A percentile compares a stretch with the other conserved stretches of the same genome.
Conservation (phyloP, 2,329 filamentous ascomycete species). For the Epichloe gansuensis region DNA sequence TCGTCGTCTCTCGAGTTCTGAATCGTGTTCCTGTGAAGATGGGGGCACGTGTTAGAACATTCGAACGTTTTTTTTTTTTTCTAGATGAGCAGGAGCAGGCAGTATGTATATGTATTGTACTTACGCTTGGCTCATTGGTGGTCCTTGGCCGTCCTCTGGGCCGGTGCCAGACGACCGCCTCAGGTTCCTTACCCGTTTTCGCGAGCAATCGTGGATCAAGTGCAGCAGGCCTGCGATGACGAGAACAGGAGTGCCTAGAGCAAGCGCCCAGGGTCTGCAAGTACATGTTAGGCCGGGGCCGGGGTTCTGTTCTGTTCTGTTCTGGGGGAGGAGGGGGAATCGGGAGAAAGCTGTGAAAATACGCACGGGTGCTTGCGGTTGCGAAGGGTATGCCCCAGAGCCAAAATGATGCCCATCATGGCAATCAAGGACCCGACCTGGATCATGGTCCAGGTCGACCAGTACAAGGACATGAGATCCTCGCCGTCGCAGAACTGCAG, state of each 20-base stretch:
- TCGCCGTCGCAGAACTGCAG: slow-evolving; percentile 49
- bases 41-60: not conserved
- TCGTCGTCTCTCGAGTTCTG: slow-evolving; percentile 21
- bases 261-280: slow-evolving; percentile 42
- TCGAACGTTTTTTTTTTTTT: not conserved
- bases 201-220: slow-evolving; percentile 30
- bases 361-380: slow-evolving; percentile 40
- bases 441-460: slow-evolving; percentile 49
- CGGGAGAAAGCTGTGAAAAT: no score
- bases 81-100: not conserved
- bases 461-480: slow-evolving; percentile 46
- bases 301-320: not conserved
- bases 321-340: no score
- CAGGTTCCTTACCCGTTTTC: slow-evolving; percentile 24
- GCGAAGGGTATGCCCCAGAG: slow-evolving; percentile 36
- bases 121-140: slow-evolving; percentile 33
- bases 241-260: slow-evolving; percentile 46
- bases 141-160: slow-evolving; percentile 16
- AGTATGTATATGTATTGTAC: slow-evolving; percentile 6
- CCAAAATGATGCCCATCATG: slow-evolving; percentile 43
- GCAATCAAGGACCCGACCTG: slow-evolving; percentile 47
- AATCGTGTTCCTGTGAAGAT: slow-evolving; percentile 22
- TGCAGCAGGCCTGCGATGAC: slow-evolving; percentile 44
- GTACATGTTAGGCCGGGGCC: not conserved
- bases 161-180: slow-evolving; percentile 13